Conservation (phyloP, 2,329 filamentous ascomycete species). For the Ophiostoma sp. region DNA sequence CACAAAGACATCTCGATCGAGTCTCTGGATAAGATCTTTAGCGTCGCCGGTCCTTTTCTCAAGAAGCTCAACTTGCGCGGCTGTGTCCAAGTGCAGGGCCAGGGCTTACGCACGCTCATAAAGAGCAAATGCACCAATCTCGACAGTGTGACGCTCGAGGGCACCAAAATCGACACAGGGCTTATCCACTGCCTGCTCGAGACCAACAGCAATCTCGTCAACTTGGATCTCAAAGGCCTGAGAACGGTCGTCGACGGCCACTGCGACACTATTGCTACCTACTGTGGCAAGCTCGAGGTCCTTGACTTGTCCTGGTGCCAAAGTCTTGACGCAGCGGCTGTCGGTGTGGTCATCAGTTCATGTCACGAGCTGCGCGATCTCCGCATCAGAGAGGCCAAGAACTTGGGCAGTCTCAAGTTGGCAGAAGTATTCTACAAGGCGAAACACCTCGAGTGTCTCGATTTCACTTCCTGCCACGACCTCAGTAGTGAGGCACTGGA, state of each 20-base stretch:
- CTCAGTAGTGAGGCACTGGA: conserved; percentile 69
- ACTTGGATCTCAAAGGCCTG: conserved; percentile 81
- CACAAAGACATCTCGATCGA: conserved; percentile 82
- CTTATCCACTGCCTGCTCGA: conserved; percentile 69
- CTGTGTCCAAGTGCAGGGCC: conserved; percentile 81
- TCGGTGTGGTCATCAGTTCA: conserved; percentile 65
- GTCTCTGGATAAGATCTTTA: conserved; percentile 78
- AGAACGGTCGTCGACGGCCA: conserved; percentile 73
- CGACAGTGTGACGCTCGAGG: conserved; percentile 81
- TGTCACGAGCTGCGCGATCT: conserved; percentile 74
- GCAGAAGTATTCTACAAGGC: conserved; percentile 69
- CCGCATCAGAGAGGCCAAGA: conserved; percentile 66
- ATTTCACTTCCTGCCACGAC: conserved; percentile 73
- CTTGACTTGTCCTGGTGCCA: conserved; percentile 93
- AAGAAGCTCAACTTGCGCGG: conserved; percentile 85
- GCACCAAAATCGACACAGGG: conserved; percentile 72
- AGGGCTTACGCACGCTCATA: conserved; percentile 69
- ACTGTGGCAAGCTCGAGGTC: conserved; percentile 73
- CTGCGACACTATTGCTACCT: conserved; percentile 77
- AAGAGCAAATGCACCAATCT: conserved; percentile 83
- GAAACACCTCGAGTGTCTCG: conserved; percentile 76
- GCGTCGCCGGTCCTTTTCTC: conserved; percentile 80
- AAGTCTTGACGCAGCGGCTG: conserved; percentile 71
- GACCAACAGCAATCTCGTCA: conserved; percentile 70
- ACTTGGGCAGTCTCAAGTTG: conserved; percentile 69